Conservation (phyloP, 108 stramenopile genomes). For the Schizochytrium sp. region DNA sequence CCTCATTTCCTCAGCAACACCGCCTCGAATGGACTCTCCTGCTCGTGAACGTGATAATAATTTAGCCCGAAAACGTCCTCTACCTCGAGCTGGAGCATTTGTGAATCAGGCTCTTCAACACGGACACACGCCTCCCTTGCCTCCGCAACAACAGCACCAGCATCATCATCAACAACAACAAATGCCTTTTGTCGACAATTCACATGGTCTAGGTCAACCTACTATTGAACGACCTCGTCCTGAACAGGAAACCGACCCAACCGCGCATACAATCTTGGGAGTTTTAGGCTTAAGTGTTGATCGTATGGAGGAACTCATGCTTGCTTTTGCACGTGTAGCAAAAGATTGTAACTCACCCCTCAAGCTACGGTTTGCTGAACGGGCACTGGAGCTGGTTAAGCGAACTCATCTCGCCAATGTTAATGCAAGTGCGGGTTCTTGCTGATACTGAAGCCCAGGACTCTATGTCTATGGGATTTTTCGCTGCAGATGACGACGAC, state of each 20-base stretch:
- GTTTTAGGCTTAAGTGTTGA: not conserved
- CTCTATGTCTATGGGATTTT: slow-evolving; percentile 49
- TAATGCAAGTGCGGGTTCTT: not conserved
- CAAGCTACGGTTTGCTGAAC: slow-evolving; percentile 9
- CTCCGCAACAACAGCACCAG: not conserved
- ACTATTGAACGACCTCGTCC: too few relatives aligned
- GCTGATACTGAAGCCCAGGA: slow-evolving; percentile 5
- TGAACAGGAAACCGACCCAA: not conserved
- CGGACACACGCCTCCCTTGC: too few relatives aligned
- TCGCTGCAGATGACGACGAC: slow-evolving; percentile 56
- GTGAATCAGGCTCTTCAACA: too few relatives aligned
- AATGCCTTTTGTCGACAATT: too few relatives aligned
- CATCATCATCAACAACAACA: not conserved
- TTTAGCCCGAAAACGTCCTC: not conserved
- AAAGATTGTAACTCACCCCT: slow-evolving; percentile 7
- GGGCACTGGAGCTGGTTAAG: slow-evolving; percentile 35
- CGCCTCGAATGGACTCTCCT: not conserved
- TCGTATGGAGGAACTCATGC: slow-evolving; percentile 27
- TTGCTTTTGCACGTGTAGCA: slow-evolving; percentile 22
- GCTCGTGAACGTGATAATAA: not conserved
- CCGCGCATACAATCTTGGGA: slow-evolving; percentile 8
- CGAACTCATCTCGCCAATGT: not conserved
- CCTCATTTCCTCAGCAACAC: not conserved
- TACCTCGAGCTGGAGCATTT: not conserved
- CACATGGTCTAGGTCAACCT: too few relatives aligned